Percentiles rank a stretch among this genome's conserved stretches.
Conservation (phyloP, 768 basidiomycete species). For the Baorangia bicolor region DNA sequence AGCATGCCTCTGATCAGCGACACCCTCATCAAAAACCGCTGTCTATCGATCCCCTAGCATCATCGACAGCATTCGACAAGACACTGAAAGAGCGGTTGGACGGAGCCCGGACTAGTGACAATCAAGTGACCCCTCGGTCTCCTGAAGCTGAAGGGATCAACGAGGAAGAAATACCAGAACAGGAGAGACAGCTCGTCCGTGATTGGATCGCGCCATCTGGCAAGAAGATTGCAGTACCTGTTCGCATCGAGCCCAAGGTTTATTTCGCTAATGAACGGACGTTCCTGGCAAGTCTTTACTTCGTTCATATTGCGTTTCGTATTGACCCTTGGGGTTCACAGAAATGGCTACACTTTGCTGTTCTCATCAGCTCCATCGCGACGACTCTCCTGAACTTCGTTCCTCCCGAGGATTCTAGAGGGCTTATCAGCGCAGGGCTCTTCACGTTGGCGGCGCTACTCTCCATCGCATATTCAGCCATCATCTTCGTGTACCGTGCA, state of each 20-base stretch:
- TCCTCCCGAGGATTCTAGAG: constrained; percentile 64
- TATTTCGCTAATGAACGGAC: constrained; percentile 96
- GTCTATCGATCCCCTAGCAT: constrained; percentile 85
- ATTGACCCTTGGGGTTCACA: constrained; percentile 30
- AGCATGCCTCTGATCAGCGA: constrained; percentile 18
- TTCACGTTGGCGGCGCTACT: constrained; percentile 91
- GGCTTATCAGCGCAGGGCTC: constrained; percentile 81
- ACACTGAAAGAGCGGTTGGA: constrained; percentile 68
- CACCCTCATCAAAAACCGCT: constrained; percentile 36
- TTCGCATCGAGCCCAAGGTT: constrained; percentile 97
- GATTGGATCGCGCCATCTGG: constrained; percentile 80
- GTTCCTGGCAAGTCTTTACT: constrained; percentile 68
- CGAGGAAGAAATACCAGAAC: constrained; percentile 36
- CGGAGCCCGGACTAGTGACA: constrained; percentile 30
- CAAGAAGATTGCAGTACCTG: constrained; percentile 88
- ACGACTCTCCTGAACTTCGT: constrained; percentile 89
- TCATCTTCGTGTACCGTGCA: constrained; percentile 78
- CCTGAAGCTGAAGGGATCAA: constrained; percentile 37
- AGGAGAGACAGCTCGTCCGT: constrained; percentile 60
- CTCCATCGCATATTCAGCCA: constrained; percentile 83
- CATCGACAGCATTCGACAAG: constrained; percentile 81
- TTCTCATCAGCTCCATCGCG: constrained; percentile 86
- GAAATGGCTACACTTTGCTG: constrained; percentile 89
- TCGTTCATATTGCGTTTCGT: neutral
- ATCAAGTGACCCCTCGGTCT: constrained; percentile 15